Conservation (phyloP, 495 filamentous ascomycete genomes). For the Aspergillus sparsus region DNA sequence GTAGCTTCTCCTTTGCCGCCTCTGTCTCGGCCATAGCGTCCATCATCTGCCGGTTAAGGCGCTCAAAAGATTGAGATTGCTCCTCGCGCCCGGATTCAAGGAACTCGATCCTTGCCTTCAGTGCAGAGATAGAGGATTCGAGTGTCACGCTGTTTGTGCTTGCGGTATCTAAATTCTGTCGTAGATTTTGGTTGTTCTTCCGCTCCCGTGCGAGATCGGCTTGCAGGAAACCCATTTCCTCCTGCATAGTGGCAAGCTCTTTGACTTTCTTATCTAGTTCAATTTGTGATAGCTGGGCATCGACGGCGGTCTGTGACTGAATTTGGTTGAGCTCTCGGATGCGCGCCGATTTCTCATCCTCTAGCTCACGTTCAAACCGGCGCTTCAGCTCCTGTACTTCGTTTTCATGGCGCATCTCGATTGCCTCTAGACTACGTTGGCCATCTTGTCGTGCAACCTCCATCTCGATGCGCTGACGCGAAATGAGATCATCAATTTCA, state of each 20-base stretch:
- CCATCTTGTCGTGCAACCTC: conserved; percentile 44
- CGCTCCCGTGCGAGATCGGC: conserved; percentile 65
- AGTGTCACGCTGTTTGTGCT: conserved; percentile 63
- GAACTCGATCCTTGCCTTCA: conserved; percentile 79
- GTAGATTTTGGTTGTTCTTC: conserved; percentile 53
- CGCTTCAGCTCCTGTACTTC: conserved; percentile 51
- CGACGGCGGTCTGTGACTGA: conserved; percentile 57
- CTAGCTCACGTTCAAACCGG: conserved; percentile 57
- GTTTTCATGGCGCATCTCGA: conserved; percentile 49
- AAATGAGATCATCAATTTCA: conserved; percentile 57
- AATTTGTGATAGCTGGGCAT: conserved; percentile 62
- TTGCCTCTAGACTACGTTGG: conserved; percentile 41
- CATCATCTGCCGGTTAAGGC: conserved; percentile 73
- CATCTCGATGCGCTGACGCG: conserved; percentile 49
- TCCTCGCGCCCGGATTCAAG: conserved; percentile 85
- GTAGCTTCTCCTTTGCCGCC: conserved; percentile 75
- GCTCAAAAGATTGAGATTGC: conserved; percentile 76
- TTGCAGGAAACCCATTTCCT: conserved; percentile 54
- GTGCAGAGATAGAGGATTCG: conserved; percentile 70
- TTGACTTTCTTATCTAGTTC: conserved; percentile 63
- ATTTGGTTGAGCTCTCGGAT: conserved; percentile 67
- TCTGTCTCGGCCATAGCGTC: conserved; percentile 70
- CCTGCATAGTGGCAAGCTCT: conserved; percentile 56
- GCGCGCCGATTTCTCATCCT: conserved; percentile 61
- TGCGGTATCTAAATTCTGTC: conserved; percentile 63